A percentile compares a stretch with the other conserved stretches of the same genome.
Conservation (phyloP, 2,329 filamentous ascomycete species). For the Fusarium drepaniforme region DNA sequence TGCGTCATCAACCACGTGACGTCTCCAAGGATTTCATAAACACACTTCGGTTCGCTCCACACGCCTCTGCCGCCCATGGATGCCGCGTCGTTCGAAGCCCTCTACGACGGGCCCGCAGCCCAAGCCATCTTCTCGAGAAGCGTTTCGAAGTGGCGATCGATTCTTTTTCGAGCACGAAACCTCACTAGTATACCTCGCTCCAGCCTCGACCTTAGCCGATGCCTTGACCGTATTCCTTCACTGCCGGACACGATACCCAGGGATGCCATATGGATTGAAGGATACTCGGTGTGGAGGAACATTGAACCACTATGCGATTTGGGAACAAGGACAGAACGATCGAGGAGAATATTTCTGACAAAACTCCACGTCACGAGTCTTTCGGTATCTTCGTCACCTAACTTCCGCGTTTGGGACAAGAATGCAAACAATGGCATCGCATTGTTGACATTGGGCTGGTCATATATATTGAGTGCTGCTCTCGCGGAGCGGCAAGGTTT, state of each 20-base stretch:
- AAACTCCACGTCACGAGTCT: not conserved
- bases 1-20: too few species aligned
- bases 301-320: too few species aligned
- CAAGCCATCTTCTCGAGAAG: too few species aligned
- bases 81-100: too few species aligned
- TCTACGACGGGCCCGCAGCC: too few species aligned
- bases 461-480: not conserved
- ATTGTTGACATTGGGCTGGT: not conserved
- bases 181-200: not conserved
- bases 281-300: not conserved
- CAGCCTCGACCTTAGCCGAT: not conserved
- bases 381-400: not conserved
- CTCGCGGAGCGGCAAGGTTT: not conserved
- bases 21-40: too few species aligned
- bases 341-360: too few species aligned
- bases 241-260: not conserved
- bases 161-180: not conserved
- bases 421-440: not conserved
- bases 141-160: too few species aligned
- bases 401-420: not conserved
- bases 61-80: too few species aligned
- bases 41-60: too few species aligned
- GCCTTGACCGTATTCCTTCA: not conserved
- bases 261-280: slow-evolving; percentile 1
- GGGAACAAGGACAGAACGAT: too few species aligned